Base-by-base conservation (phyloP, 2,329 filamentous ascomycete species). In the Xylariaceae sp. region DNA sequence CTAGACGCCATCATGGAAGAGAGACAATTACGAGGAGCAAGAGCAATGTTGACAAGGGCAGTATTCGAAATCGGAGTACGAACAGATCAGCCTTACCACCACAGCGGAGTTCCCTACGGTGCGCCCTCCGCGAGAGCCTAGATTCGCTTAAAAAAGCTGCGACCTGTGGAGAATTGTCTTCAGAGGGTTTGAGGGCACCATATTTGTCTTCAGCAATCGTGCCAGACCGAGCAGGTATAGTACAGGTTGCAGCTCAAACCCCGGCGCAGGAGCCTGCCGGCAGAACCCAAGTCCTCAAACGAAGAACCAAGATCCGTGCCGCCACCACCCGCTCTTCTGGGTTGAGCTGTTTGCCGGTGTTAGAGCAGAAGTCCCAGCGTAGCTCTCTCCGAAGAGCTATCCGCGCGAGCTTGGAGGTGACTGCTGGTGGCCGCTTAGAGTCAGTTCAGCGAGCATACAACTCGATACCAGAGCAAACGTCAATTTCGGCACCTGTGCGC, bases 31-130 rank as follows among this genome's bases (percentile, higher is more conserved):
- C 11, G 2, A 24, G 7, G 7, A 32, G 27, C 7, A 20, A 35
- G 16, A 29, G 2, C 9, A 20, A 8, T 23, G 11, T n/a, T 16
- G 11, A 13, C 23, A 21, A 20, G 37, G 9, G 33, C 15, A 11
- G 32, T 11, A 3, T 16, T 30, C 23, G 15, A 16, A 13, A 10
- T 20, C 37, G 23, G 6, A 15, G 16, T 10, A 15, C 44, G 6
- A n/a, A 11, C 21, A 11, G 11, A 39, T 4, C 5, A 39, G 8
- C 29, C 11, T 2, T 11, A 20, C 29, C 24, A 3, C 40, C 53
- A 27, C 52, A 55, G 36, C 63, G 10, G 46, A 63, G 40, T 47
- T 66, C 63, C 3, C 27, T 64, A 6, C 64, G 60, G 23, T 37
- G 50, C 3, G 57, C 57, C 13, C 8, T 59, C 5, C 29, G 45